A percentile compares a stretch with the other conserved stretches of the same genome.
phyloP scores from a whole-genome alignment of 2,329 filamentous ascomycete species.

The Trichoderma oligosporum region DNA sequence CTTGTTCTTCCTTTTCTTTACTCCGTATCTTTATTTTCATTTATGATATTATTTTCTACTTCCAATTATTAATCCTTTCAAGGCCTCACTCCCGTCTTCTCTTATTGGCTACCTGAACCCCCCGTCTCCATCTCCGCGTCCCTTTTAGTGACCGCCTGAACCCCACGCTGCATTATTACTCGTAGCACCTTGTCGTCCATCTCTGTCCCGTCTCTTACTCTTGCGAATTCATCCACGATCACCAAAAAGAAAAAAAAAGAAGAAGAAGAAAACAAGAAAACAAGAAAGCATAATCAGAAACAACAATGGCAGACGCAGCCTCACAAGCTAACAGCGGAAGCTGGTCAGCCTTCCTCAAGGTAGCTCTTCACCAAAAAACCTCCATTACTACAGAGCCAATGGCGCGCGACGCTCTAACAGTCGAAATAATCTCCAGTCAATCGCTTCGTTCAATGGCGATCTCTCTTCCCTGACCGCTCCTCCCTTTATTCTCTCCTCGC shows the following conservation, averaged over 20 bases:
- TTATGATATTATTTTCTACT: too few relatives aligned
- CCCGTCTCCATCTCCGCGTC: conserved; percentile 1
- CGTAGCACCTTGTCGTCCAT: too few relatives aligned
- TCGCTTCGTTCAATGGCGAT: conserved; percentile 79
- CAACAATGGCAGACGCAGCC: conserved; percentile 33
- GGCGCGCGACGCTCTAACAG: not conserved
- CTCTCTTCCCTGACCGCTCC: conserved; percentile 76
- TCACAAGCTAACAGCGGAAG: conserved; percentile 43
- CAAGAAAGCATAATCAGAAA: too few relatives aligned
- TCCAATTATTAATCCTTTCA: too few relatives aligned
- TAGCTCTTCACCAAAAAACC: conserved; percentile 28
- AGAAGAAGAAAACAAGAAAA: too few relatives aligned
- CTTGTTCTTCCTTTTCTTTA: not conserved
- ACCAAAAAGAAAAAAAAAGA: too few relatives aligned
- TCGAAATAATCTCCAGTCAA: conserved; percentile 50
- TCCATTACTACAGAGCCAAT: not conserved
- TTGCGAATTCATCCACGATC: not conserved
- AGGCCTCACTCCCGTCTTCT: too few relatives aligned
- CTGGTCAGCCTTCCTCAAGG: conserved; percentile 53
- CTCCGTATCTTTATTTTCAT: too few relatives aligned
- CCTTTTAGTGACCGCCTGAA: not conserved
- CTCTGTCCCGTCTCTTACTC: too few relatives aligned
- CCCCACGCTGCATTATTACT: not conserved
- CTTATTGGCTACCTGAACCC: too few relatives aligned
- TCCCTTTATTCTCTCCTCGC: conserved; percentile 76